Conservation (phyloP, 495 filamentous ascomycete species). For the Xylaria intraflava region DNA sequence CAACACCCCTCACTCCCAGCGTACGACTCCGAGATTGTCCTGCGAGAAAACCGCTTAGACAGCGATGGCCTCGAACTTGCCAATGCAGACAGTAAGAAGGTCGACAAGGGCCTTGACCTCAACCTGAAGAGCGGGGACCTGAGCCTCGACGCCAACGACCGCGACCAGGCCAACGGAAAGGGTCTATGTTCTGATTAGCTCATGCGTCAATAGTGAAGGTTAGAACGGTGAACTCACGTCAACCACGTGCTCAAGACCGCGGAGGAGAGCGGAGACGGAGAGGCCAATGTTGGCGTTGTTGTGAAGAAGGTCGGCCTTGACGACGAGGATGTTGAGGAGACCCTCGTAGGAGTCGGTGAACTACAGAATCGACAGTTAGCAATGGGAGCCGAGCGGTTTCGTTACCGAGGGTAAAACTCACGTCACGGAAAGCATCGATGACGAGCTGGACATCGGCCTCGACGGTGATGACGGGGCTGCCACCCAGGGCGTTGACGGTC, state of each 20-base stretch:
- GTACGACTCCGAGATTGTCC: neutral
- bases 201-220: no score
- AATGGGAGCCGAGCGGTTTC: neutral
- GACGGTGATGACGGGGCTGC: neutral
- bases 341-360: constrained; percentile 22
- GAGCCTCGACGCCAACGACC: neutral
- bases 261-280: constrained; percentile 15
- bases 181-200: no score
- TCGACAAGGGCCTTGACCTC: constrained; percentile 12
- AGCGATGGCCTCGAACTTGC: neutral
- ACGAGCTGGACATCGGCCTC: constrained; percentile 13
- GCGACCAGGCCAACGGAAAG: neutral
- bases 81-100: constrained; percentile 8
- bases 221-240: constrained; percentile 16
- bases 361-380: neutral
- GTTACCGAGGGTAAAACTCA: neutral
- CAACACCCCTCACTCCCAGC: no score
- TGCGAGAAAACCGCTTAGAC: neutral
- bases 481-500: neutral
- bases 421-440: constrained; percentile 4
- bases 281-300: constrained; percentile 21
- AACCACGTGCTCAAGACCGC: constrained; percentile 15
- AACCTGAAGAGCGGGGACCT: neutral
- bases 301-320: constrained; percentile 20
- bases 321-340: constrained; percentile 28